These are phyloP conservation scores for Puya raimondii DNA, from an alignment of 176 grass and related monocot species.

Conservation along the genomic window DNA sequence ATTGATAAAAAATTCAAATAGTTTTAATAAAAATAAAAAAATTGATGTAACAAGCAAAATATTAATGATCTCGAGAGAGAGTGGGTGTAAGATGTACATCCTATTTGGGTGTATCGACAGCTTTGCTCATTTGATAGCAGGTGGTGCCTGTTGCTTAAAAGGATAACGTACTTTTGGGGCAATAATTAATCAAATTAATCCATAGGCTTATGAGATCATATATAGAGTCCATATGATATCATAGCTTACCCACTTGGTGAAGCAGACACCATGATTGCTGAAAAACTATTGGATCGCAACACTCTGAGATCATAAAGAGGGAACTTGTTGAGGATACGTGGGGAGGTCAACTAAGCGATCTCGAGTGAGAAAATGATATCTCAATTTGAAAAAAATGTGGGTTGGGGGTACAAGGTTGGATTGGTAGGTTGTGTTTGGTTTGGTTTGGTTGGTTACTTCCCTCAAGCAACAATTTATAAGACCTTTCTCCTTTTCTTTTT, in stretches of 20 bases:
- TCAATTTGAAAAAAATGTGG: neutral
- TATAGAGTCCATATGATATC: neutral
- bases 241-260: neutral
- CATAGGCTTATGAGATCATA: neutral
- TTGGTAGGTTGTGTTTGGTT: neutral
- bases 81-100: no score
- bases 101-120: no score
- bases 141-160: neutral
- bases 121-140: no score
- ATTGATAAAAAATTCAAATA: no score
- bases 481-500: no score
- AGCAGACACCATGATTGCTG: slow-evolving; percentile 1
- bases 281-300: neutral
- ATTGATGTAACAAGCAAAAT: no score
- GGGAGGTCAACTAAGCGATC: neutral
- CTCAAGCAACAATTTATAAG: neutral
- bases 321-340: neutral
- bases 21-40: no score
- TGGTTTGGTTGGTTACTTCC: neutral
- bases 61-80: no score
- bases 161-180: neutral
- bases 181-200: neutral
- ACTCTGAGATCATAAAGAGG: neutral
- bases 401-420: neutral
- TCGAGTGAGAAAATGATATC: neutral